Conservation (phyloP, 2,329 filamentous ascomycete species). For the Exserohilum turcica region DNA sequence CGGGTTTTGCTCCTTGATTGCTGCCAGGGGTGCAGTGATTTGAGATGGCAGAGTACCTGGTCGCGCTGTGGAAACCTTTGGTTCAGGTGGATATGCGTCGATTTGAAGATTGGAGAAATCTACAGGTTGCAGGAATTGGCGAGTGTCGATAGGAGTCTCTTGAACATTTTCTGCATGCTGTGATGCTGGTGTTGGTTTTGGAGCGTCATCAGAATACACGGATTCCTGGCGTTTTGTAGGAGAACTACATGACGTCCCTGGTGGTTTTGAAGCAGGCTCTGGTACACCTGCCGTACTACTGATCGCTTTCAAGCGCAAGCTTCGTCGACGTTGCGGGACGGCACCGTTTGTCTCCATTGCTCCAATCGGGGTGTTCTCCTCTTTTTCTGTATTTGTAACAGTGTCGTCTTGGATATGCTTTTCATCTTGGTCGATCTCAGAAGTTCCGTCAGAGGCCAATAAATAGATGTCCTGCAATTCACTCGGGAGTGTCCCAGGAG, state of each 20-base stretch:
- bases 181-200: background rate
- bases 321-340: background rate
- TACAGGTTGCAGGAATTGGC: background rate
- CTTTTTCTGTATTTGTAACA: no score
- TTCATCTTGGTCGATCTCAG: background rate
- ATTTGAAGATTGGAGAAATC: slow-evolving; percentile 32
- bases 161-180: background rate
- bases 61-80: slow-evolving; percentile 24
- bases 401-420: background rate
- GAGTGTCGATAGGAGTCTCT: background rate
- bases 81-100: slow-evolving; percentile 34
- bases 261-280: background rate
- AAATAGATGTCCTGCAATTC: slow-evolving; percentile 43
- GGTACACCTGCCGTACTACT: background rate
- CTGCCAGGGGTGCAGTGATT: slow-evolving; percentile 31
- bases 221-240: background rate
- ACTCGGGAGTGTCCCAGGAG: slow-evolving; percentile 49
- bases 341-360: background rate
- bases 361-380: background rate
- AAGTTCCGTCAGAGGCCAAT: slow-evolving; percentile 25
- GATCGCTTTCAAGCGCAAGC: background rate
- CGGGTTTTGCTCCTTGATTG: slow-evolving; percentile 36
- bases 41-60: slow-evolving; percentile 34
- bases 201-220: background rate
- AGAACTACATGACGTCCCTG: no score